A percentile compares a stretch with the other conserved stretches of the same genome.
These are phyloP conservation scores for Abrus pulchellus DNA, from an alignment of 306 rosid species.

Conservation along the genomic window DNA sequence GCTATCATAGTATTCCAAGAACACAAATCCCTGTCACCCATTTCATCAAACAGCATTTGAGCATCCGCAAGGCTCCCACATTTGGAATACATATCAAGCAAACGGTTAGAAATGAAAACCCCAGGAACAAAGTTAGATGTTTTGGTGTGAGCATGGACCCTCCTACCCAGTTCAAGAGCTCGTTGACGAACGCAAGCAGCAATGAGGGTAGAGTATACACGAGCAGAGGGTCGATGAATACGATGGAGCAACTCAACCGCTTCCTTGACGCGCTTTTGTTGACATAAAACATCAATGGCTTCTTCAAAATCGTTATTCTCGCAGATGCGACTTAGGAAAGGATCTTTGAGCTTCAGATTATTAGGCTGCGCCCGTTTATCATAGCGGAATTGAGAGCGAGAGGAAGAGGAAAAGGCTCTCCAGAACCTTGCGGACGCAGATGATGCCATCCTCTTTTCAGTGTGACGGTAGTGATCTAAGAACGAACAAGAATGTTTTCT, in stretches of 20 bases:
- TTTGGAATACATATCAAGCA: conserved; percentile 61
- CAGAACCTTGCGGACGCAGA: conserved; percentile 24
- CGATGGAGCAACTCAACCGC: conserved; percentile 62
- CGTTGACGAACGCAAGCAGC: conserved; percentile 60
- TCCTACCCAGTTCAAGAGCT: conserved; percentile 62
- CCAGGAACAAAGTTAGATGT: conserved; percentile 64
- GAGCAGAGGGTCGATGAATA: conserved; percentile 58
- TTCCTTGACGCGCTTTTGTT: conserved; percentile 60
- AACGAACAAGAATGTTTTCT: too few relatives aligned
- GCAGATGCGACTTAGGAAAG: conserved; percentile 49
- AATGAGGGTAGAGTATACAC: conserved; percentile 60
- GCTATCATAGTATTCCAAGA: conserved; percentile 78
- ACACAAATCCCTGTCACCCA: conserved; percentile 69
- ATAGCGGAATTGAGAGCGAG: conserved; percentile 35
- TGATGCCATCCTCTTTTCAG: background rate
- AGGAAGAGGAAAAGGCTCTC: conserved; percentile 45
- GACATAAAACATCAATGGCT: conserved; percentile 60
- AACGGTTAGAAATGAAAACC: conserved; percentile 60
- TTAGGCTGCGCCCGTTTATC: background rate
- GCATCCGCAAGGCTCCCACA: conserved; percentile 71
- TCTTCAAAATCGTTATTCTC: conserved; percentile 52
- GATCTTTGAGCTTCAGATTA: conserved; percentile 52
- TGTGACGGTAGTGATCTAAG: too few relatives aligned
- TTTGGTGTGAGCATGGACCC: conserved; percentile 66
- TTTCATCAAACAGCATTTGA: conserved; percentile 65